These are phyloP conservation scores for Pythium dissimile DNA, from an alignment of 352 stramenopile genomes.

Conservation along the genomic window DNA sequence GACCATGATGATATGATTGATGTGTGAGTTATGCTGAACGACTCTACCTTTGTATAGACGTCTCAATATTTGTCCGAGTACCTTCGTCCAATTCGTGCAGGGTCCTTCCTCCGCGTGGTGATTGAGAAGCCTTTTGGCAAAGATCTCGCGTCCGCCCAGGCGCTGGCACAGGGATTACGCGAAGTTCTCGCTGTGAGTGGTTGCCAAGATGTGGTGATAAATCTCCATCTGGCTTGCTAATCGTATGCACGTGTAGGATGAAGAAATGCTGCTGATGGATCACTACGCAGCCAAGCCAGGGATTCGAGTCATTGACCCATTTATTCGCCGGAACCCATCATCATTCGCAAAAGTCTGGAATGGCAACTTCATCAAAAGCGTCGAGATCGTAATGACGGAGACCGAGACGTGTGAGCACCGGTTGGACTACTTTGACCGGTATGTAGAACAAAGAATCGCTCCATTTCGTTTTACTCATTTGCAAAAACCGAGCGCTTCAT, in stretches of 20 bases:
- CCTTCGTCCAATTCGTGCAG: neutral
- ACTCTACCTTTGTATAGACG: neutral
- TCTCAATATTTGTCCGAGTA: neutral
- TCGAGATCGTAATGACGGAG: constrained; percentile 68
- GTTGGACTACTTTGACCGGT: constrained; percentile 71
- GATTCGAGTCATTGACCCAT: constrained; percentile 51
- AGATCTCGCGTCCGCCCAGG: constrained; percentile 45
- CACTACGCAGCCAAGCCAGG: constrained; percentile 81
- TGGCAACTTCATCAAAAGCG: constrained; percentile 10
- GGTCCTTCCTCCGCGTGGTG: constrained; percentile 60
- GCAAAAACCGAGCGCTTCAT: too few species aligned
- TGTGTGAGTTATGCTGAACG: too few species aligned
- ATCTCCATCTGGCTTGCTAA: neutral
- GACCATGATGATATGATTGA: too few species aligned
- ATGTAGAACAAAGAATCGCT: neutral
- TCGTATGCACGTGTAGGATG: constrained; percentile 21
- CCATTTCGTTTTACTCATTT: neutral
- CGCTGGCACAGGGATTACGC: constrained; percentile 38
- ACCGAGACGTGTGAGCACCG: constrained; percentile 55
- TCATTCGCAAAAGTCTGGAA: constrained; percentile 33
- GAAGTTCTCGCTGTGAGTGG: constrained; percentile 34
- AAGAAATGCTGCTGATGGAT: constrained; percentile 85
- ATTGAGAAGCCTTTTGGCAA: constrained; percentile 81
- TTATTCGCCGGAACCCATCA: constrained; percentile 46
- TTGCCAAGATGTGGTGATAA: too few species aligned